Percentiles rank a stretch among this genome's conserved stretches.
Conservation (phyloP, 2,329 filamentous ascomycete genomes). For the Paradendryphiella salina region DNA sequence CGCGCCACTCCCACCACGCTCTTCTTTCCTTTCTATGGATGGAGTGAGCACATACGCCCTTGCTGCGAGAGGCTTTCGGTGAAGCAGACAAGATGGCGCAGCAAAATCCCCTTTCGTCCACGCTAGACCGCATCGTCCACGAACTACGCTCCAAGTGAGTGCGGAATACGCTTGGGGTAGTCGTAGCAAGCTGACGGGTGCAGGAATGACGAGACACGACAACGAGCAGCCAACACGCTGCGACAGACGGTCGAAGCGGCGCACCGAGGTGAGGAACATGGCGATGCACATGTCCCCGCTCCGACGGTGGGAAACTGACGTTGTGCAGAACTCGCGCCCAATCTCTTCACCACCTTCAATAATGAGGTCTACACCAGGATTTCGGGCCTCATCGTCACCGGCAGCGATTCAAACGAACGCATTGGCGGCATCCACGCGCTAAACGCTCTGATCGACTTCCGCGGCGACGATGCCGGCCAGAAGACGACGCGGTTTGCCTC, state of each 20-base stretch:
- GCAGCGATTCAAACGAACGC: conserved; percentile 82
- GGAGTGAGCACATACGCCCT: conserved; percentile 22
- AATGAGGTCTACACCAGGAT: conserved; percentile 68
- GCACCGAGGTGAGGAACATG: conserved; percentile 49
- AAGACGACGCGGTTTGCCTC: conserved; percentile 95
- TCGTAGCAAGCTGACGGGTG: conserved; percentile 17
- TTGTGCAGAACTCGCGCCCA: conserved; percentile 70
- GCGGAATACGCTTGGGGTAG: background rate
- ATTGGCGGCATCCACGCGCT: conserved; percentile 91
- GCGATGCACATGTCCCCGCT: conserved; percentile 16
- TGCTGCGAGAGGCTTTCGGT: conserved; percentile 40
- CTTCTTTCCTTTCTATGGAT: conserved; percentile 42
- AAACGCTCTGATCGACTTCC: conserved; percentile 92
- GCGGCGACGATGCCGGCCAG: conserved; percentile 87
- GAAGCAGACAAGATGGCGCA: conserved; percentile 46
- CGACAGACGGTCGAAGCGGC: conserved; percentile 50
- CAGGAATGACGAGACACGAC: conserved; percentile 52
- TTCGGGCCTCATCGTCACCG: conserved; percentile 76
- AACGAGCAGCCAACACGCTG: conserved; percentile 50
- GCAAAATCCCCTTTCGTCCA: conserved; percentile 37
- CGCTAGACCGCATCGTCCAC: conserved; percentile 58
- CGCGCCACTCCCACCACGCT: conserved; percentile 7
- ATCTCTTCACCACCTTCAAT: conserved; percentile 75
- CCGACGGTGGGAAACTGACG: conserved; percentile 23
- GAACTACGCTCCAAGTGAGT: conserved; percentile 61